Evolutionary conservation across 2,329 filamentous ascomycete species (phyloP), one percentile per base, ranked within the genome.

Genomic region (Lasiodiplodia citricola): DNA sequence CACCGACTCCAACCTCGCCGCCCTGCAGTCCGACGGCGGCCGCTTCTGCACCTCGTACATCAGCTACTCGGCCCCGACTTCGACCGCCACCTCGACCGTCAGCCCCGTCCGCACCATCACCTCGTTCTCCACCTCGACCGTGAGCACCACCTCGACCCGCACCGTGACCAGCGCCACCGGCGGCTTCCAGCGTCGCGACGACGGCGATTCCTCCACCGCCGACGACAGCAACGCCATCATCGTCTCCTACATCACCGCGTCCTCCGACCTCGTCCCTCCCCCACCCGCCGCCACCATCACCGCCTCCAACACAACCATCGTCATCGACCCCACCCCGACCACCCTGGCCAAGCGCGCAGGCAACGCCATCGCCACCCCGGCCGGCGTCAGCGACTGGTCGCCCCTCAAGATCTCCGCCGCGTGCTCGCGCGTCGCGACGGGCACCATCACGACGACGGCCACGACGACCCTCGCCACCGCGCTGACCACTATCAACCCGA

Each of bases 381-480:
- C 55, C 31, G 18, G 18, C 31, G 21, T 57, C 55, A 57, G 21
- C 35, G 8, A 11, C 35, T 57, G 55, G 55, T 37, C 55, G 3
- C 18, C 31, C 0, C 37, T 28, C 10, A 57, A 57, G 55, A 57
- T 57, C 55, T 57, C 55, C 0, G 55, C 55, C 31, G 55, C 55
- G 21, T 57, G 55, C 55, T 57, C 55, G 31, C 55, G 55, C 35
- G 21, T 57, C 55, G 55, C 55, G 4, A 57, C 55, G 4, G 31
- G 35, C 55, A 57, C 55, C 55, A 14, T 37, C 13, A 57, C 55
- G 10, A 5, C 2, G 4, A 57, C 55, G 0, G n/a, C 31, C n/a
- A 13, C 31, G 11, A 57, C 55, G 11, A 38, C 31, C 10, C 21
- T 57, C 7, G 5, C 18, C 7, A 23, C 35, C 28, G 14, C 31